Conservation (phyloP, 2,329 filamentous ascomycete genomes). For the Fusarium paranaense region DNA sequence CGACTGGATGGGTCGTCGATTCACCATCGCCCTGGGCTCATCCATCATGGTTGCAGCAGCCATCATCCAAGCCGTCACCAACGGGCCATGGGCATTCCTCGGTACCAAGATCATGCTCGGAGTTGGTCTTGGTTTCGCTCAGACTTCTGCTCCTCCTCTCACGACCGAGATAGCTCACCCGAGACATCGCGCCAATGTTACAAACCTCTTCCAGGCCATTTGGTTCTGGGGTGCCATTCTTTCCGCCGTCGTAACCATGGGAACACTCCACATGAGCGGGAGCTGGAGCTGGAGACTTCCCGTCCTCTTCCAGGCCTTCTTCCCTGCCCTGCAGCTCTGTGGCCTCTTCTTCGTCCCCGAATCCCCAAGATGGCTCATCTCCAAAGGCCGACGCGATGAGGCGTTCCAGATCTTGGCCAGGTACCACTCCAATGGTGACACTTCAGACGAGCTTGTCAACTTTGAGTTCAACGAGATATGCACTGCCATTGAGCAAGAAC, state of each 20-base stretch:
- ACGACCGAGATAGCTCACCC: constrained; percentile 31
- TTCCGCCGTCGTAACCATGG: constrained; percentile 24
- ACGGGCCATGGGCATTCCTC: constrained; percentile 14
- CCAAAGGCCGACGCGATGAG: constrained; percentile 52
- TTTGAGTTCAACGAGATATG: constrained; percentile 64
- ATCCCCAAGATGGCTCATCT: constrained; percentile 55
- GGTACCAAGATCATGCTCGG: constrained; percentile 28
- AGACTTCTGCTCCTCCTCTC: constrained; percentile 26
- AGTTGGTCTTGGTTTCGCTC: constrained; percentile 27
- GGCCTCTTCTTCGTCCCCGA: constrained; percentile 46
- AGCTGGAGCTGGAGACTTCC: constrained; percentile 34
- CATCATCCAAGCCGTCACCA: constrained; percentile 13
- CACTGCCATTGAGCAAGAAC: constrained; percentile 59
- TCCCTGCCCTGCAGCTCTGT: constrained; percentile 13
- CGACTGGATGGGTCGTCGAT: constrained; percentile 28
- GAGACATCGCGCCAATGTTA: constrained; percentile 28
- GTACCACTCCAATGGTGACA: constrained; percentile 62
- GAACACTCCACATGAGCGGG: constrained; percentile 20
- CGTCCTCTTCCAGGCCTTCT: constrained; percentile 17
- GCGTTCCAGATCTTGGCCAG: constrained; percentile 60
- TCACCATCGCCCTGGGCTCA: constrained; percentile 24
- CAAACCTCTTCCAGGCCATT: constrained; percentile 31
- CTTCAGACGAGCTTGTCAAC: constrained; percentile 56
- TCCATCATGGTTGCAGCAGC: constrained; percentile 20
- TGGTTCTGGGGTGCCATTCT: constrained; percentile 32